Conservation (phyloP, 768 basidiomycete genomes). For the Suillus lakei region DNA sequence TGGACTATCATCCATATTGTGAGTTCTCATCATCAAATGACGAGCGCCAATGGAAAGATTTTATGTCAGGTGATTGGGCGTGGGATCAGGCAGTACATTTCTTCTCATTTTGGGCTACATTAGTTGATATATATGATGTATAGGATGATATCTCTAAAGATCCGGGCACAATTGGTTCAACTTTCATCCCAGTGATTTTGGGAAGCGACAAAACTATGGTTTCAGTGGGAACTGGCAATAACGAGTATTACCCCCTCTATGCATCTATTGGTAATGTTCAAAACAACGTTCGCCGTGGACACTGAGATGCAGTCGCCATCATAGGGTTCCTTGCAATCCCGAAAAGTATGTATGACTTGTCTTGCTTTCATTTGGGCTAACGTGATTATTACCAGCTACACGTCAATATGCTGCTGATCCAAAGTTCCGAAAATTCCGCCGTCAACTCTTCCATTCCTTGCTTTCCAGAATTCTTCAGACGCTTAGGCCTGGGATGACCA, state of each 20-base stretch:
- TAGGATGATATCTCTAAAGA: too few species aligned
- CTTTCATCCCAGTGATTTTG: conserved; percentile 22
- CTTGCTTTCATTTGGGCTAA: too few species aligned
- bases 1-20: too few species aligned
- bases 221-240: conserved; percentile 28
- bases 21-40: too few species aligned
- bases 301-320: conserved; percentile 19
- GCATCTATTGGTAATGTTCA: conserved; percentile 21
- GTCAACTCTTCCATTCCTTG: conserved; percentile 36
- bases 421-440: conserved; percentile 32
- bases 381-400: too few species aligned
- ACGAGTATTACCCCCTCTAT: conserved; percentile 34
- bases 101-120: too few species aligned
- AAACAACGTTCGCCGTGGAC: conserved; percentile 27
- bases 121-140: too few species aligned
- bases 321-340: conserved; percentile 31
- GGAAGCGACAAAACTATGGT: conserved; percentile 34
- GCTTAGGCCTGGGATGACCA: conserved; percentile 32
- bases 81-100: too few species aligned
- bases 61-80: too few species aligned
- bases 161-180: too few species aligned
- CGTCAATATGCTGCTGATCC: not conserved
- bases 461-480: conserved; percentile 28
- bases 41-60: too few species aligned
- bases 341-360: conserved; percentile 3